Evolutionary conservation across 495 filamentous ascomycete genomes (phyloP), one percentile per base, ranked within the genome.

Genomic region (Usnea hakonensis): DNA sequence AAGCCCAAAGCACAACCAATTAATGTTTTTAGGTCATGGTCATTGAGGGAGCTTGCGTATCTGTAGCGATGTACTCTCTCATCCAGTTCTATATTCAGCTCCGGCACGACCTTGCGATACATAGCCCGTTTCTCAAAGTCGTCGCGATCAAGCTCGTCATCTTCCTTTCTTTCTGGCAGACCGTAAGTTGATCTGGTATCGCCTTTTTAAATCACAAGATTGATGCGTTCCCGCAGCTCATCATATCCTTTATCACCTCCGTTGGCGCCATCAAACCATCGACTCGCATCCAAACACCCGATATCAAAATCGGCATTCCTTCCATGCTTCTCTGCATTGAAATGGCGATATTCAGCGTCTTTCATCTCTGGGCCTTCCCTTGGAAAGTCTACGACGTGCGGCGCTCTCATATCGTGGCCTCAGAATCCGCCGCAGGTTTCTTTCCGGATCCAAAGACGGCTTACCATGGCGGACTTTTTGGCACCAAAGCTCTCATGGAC

Each of bases 161-260:
- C 72, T 96, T 96, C 79, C 79, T 96, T 60, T 94, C 89, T 7
- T 96, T 96, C 74, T 96, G 91, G 91, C 92, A 96, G 70, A 83
- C 81, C 46, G 80, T 82, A 71, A 70, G 77, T 57, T 38, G 16
- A 36, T 53, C 62, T 37, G 61, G 60, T 28, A 9, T n/a, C 26
- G 54, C 2, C 48, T 26, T 32, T 58, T 8, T n/a, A 41, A 40
- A 37, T 2, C 35, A 46, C 32, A 9, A 54, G 33, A 56, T 2
- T 57, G 59, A 30, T 56, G 58, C 32, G 64, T 50, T n/a, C 19
- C 55, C 32, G 23, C 61, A 82, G 81, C 81, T 84, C 58, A 64
- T 89, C 56, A 89, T 92, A 66, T 87, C 83, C 38, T 76, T 91
- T 55, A 79, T 88, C 57, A 87, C 84, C 17, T 87, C 85, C 1